Conservation (phyloP, 177 flowering plant genomes). For the Tripterygium wilfordii region DNA sequence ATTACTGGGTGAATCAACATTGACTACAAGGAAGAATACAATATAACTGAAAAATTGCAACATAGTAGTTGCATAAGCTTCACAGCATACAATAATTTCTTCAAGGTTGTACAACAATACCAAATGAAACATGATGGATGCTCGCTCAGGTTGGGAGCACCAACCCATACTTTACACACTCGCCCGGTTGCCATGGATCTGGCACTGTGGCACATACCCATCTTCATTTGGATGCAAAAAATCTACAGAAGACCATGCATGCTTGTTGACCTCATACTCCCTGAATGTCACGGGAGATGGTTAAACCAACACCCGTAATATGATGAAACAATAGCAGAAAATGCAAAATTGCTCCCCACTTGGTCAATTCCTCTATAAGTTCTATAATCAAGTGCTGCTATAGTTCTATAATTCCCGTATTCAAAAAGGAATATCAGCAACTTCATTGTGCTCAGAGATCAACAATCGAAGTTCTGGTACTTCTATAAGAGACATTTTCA, state of each 20-base stretch:
- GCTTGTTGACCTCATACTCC: background rate
- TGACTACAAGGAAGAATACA: too few species aligned
- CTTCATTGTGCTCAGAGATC: too few species aligned
- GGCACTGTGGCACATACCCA: background rate
- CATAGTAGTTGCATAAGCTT: conserved; percentile 1
- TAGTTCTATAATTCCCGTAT: too few species aligned
- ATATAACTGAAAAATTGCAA: too few species aligned
- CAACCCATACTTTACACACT: background rate
- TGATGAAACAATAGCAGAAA: too few species aligned
- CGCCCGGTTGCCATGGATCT: background rate
- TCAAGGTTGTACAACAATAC: conserved; percentile 2
- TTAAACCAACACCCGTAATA: background rate
- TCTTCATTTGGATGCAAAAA: background rate
- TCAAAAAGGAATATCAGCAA: too few species aligned
- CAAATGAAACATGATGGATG: background rate
- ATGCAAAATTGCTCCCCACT: too few species aligned
- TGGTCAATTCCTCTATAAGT: too few species aligned
- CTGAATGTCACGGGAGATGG: background rate
- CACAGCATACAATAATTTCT: background rate
- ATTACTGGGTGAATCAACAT: too few species aligned
- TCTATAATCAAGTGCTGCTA: too few species aligned
- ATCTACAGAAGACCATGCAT: background rate
- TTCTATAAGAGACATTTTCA: too few species aligned
- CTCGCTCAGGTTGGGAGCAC: background rate
- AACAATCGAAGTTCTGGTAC: too few species aligned